A percentile compares a stretch with the other conserved stretches of the same genome.
These are phyloP conservation scores for Pleurotus cornucopiae DNA, from an alignment of 768 basidiomycete genomes.

Conservation along the genomic window DNA sequence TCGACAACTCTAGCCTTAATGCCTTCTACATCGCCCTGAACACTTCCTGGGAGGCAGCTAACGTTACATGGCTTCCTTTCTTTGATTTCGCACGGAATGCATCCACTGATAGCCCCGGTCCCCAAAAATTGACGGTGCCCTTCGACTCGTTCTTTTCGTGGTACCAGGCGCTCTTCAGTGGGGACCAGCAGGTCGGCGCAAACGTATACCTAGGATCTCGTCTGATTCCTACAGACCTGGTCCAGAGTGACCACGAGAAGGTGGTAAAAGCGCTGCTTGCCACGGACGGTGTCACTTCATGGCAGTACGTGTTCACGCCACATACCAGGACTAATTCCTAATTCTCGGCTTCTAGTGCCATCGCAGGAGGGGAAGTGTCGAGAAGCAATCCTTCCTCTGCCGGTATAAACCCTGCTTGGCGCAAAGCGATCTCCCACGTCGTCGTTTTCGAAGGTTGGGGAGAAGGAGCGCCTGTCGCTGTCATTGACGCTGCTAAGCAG, in stretches of 20 bases:
- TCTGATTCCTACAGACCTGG: conserved; percentile 25
- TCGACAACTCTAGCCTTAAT: conserved; percentile 17
- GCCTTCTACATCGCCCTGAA: conserved; percentile 29
- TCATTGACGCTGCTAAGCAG: conserved; percentile 15
- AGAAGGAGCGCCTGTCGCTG: conserved; percentile 21
- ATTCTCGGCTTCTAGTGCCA: conserved; percentile 21
- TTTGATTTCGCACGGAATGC: conserved; percentile 21
- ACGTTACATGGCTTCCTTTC: conserved; percentile 29
- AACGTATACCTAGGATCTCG: conserved; percentile 27
- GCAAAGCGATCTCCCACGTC: conserved; percentile 32
- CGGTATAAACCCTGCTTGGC: conserved; percentile 46
- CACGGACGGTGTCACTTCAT: conserved; percentile 7
- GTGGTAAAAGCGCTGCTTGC: conserved; percentile 17
- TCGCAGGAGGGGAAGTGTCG: conserved; percentile 42
- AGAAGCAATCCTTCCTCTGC: conserved; percentile 29
- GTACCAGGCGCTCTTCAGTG: conserved; percentile 10
- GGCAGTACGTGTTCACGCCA: conserved; percentile 9
- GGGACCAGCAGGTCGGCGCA: conserved; percentile 15
- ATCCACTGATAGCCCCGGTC: conserved; percentile 14
- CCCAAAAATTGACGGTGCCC: conserved; percentile 8
- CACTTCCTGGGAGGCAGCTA: conserved; percentile 27
- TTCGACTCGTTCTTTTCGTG: conserved; percentile 23
- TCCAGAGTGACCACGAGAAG: conserved; percentile 18
- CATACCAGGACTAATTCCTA: no score
- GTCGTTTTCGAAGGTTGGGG: conserved; percentile 20